phyloP scores from a whole-genome alignment of 257 asterid species.

The Scutellaria barbata region DNA sequence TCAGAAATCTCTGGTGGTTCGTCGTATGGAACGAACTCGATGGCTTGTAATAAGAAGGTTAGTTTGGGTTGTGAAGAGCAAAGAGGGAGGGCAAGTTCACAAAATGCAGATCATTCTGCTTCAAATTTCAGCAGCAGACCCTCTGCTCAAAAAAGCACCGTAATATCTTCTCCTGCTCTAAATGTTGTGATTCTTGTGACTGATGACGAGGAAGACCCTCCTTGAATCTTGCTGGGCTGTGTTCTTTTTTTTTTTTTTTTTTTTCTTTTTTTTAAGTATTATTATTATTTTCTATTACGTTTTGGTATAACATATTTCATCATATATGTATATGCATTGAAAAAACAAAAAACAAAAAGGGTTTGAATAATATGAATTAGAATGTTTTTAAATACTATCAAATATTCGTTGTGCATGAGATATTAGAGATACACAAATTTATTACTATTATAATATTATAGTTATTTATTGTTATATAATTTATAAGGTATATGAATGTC shows the following conservation, averaged over 20 bases:
- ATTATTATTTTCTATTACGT: too few species aligned
- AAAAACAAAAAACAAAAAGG: too few species aligned
- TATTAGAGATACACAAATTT: too few species aligned
- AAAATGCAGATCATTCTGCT: not conserved
- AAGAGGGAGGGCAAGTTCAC: not conserved
- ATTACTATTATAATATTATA: too few species aligned
- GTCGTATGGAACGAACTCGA: not conserved
- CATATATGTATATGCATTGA: too few species aligned
- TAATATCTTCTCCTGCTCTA: not conserved
- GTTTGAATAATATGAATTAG: too few species aligned
- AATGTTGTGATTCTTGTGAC: conserved; percentile 35
- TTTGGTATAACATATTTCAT: too few species aligned
- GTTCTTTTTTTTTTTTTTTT: not conserved
- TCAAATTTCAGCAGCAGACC: not conserved
- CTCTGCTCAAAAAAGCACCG: not conserved
- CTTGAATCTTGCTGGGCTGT: not conserved
- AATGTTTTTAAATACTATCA: too few species aligned
- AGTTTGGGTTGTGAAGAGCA: conserved; percentile 8
- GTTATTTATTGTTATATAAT: too few species aligned
- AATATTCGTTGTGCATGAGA: too few species aligned
- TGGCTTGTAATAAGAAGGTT: not conserved
- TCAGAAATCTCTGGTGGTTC: not conserved
- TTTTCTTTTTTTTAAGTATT: too few species aligned
- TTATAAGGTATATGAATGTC: too few species aligned
- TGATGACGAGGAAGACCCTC: conserved; percentile 42